Evolutionary conservation across 108 stramenopile genomes (phyloP).

Genomic region (Cyclotella atomus): DNA sequence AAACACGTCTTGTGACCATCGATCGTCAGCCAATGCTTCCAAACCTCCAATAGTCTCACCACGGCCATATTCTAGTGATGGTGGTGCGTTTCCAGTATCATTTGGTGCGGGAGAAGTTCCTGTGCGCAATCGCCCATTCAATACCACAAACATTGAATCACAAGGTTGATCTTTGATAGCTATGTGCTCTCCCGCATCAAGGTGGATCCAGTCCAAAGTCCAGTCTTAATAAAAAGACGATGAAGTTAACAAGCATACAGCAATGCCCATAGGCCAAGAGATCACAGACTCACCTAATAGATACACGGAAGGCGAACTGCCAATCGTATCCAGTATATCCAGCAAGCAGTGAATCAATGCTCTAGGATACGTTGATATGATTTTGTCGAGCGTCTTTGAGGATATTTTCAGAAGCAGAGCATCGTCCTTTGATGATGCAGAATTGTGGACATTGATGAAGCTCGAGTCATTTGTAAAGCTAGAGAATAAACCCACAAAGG

Average conservation of each 20-base stretch:
- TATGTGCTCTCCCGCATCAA: slow-evolving; percentile 52
- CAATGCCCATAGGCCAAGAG: no score
- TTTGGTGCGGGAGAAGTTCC: neutral
- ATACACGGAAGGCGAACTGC: slow-evolving; percentile 44
- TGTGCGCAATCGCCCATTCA: slow-evolving; percentile 57
- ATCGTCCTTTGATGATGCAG: slow-evolving; percentile 3
- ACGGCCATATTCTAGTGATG: slow-evolving; percentile 49
- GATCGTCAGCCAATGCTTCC: slow-evolving; percentile 30
- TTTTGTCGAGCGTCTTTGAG: slow-evolving; percentile 29
- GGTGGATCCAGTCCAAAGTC: slow-evolving; percentile 54
- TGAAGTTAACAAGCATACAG: no score
- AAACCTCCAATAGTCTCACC: slow-evolving; percentile 56
- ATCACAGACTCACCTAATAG: slow-evolving; percentile 25
- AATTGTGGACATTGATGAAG: slow-evolving; percentile 35
- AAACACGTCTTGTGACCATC: slow-evolving; percentile 48
- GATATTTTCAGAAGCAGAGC: slow-evolving; percentile 49
- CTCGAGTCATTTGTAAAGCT: slow-evolving; percentile 52
- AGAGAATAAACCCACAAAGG: slow-evolving; percentile 42
- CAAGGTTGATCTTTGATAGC: slow-evolving; percentile 48
- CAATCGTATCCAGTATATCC: slow-evolving; percentile 39
- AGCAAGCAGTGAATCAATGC: slow-evolving; percentile 41
- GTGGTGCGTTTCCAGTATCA: neutral
- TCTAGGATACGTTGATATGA: slow-evolving; percentile 41
- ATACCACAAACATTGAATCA: slow-evolving; percentile 55
- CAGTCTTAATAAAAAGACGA: slow-evolving; percentile 6